Evolutionary conservation across 139 green algal genomes (phyloP).

Genomic region (Coelastrella sp.): DNA sequence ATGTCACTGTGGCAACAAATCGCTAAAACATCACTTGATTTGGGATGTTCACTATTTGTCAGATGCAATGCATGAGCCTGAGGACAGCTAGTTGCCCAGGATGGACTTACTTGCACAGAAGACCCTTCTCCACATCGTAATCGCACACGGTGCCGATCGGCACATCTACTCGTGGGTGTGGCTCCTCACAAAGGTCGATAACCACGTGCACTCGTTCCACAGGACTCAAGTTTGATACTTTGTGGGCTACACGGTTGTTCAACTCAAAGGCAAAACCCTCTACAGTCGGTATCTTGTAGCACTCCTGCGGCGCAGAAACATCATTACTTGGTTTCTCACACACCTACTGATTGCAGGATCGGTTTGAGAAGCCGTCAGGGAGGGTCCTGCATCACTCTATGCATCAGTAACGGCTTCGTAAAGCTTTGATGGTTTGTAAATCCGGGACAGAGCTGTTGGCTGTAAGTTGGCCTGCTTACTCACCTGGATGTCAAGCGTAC

Average conservation of each 20-base stretch:
- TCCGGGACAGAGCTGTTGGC: no score
- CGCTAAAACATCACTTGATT: background rate
- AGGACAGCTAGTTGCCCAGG: background rate
- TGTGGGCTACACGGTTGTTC: conserved; percentile 53
- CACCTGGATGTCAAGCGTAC: conserved; percentile 38
- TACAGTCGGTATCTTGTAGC: conserved; percentile 59
- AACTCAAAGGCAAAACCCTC: conserved; percentile 80
- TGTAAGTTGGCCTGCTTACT: no score
- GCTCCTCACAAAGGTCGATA: conserved; percentile 67
- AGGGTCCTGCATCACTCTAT: no score
- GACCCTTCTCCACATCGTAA: conserved; percentile 49
- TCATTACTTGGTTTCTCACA: background rate
- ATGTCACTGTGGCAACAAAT: no score
- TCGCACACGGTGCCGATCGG: conserved; percentile 61
- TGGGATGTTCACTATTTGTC: background rate
- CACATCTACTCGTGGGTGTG: conserved; percentile 48
- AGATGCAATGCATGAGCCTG: background rate
- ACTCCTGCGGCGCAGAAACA: conserved; percentile 24
- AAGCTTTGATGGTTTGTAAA: background rate
- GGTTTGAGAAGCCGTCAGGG: no score
- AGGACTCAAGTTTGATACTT: conserved; percentile 55
- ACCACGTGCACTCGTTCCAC: conserved; percentile 71
- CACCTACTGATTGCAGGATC: background rate
- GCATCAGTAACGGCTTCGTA: no score
- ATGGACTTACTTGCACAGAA: conserved; percentile 38